phyloP scores from a whole-genome alignment of 495 filamentous ascomycete species.

The Bryoglossum gracile region DNA sequence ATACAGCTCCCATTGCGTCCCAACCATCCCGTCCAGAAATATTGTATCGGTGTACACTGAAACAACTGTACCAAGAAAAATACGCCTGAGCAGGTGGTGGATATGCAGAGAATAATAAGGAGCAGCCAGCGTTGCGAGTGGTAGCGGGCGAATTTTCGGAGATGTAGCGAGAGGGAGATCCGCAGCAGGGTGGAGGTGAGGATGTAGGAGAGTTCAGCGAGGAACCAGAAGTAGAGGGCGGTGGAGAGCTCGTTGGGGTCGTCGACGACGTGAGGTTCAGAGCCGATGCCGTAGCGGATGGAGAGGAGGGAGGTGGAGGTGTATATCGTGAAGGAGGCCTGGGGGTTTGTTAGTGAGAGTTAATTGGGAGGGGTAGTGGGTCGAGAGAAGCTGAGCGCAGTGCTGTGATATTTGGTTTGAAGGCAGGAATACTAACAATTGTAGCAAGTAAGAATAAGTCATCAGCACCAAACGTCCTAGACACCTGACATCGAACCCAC shows the following conservation, averaged over 20 bases:
- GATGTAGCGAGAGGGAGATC: background rate
- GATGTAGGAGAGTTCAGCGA: background rate
- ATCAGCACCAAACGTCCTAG: background rate
- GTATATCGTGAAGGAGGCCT: background rate
- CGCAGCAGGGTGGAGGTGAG: background rate
- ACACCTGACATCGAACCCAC: too few species aligned
- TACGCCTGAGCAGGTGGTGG: background rate
- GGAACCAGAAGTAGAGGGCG: background rate
- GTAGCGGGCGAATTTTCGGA: background rate
- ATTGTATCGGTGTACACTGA: background rate
- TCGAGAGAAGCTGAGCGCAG: too few species aligned
- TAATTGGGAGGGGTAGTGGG: too few species aligned
- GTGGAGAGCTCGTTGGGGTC: background rate
- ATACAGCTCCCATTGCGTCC: background rate
- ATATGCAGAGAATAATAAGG: background rate
- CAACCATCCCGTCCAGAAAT: conserved; percentile 6
- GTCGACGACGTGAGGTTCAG: background rate
- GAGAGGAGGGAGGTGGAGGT: background rate
- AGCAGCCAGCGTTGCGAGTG: background rate
- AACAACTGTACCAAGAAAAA: background rate
- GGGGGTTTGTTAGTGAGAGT: too few species aligned
- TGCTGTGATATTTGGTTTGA: too few species aligned
- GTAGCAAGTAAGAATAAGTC: background rate
- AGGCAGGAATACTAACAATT: too few species aligned
- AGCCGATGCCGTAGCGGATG: background rate